Evolutionary conservation across 495 filamentous ascomycete species (phyloP), one percentile per base, ranked within the genome.

Genomic region (Neurospora sp.): DNA sequence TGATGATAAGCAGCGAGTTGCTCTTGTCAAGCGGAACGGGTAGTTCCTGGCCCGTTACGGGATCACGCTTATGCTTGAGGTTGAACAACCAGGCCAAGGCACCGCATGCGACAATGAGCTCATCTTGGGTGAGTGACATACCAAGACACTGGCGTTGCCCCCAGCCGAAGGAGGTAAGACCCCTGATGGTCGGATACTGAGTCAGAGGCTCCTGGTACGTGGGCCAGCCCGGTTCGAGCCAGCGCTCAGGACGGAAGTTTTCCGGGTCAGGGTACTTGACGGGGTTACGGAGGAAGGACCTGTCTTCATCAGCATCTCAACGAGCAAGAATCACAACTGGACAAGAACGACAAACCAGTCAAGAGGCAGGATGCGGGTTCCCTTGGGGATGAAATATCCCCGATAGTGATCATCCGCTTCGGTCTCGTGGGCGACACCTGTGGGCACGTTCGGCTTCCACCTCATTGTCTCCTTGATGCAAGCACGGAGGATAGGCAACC

Each of bases 71-170:
- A 39, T 48, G 76, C 62, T 80, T 80, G 31, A 88, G 79, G 71
- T 86, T 81, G 69, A 92, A 89, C 73, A 73, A 85, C 84, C 59
- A 87, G 75, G 54, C 84, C 66, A 76, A 78, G 75, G 59, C 87
- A 11, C 80, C 82, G 84, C 71, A 91, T 31, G 70, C 84, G 80
- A 75, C 81, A 76, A 84, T 75, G 9, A 84, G 75, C 73, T 84
- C 83, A 69, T 84, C 83, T 70, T 90, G 88, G 82, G 78, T 79
- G 1, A 79, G 70, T 1, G 71, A 79, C 31, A 87, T 85, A 3
- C 89, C 90, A 0, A 88, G 82, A 70, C 90, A 92, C 39, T 89
- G 84, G 0, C 89, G 83, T 14, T 89, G 86, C 0, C 90, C 90
- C 76, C 86, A 89, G 9, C 89, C 89, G 74, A 90, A 92, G 4